phyloP scores from a whole-genome alignment of 495 filamentous ascomycete species.

The Podospora bellae-mahoneyi region DNA sequence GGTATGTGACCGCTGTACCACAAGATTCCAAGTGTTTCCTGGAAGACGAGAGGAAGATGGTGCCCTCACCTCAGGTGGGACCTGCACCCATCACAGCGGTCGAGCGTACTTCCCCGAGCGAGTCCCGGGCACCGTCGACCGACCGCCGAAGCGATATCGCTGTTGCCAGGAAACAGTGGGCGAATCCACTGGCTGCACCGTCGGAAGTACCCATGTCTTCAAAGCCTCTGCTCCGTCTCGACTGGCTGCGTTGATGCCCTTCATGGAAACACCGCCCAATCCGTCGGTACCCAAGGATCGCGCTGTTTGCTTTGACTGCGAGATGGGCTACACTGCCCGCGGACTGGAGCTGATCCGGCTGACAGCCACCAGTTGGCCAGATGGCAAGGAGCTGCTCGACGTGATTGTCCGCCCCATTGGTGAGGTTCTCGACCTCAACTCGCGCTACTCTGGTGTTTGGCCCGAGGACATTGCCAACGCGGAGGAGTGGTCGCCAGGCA shows the following conservation, averaged over 20 bases:
- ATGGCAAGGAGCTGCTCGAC: constrained; percentile 70
- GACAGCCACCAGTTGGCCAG: constrained; percentile 83
- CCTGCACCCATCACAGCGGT: constrained; percentile 74
- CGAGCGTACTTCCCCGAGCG: constrained; percentile 54
- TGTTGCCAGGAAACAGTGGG: constrained; percentile 77
- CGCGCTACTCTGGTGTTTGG: constrained; percentile 79
- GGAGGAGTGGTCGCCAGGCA: constrained; percentile 49
- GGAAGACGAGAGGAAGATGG: constrained; percentile 79
- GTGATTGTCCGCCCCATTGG: constrained; percentile 82
- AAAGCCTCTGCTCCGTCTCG: constrained; percentile 73
- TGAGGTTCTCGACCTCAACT: constrained; percentile 84
- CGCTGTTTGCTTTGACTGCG: constrained; percentile 83
- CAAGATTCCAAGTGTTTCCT: constrained; percentile 89
- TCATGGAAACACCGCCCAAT: constrained; percentile 69
- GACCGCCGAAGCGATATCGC: constrained; percentile 57
- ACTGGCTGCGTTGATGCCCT: constrained; percentile 73
- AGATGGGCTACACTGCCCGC: constrained; percentile 90
- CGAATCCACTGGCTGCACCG: constrained; percentile 67
- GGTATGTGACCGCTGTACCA: constrained; percentile 78
- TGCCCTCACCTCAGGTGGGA: constrained; percentile 68
- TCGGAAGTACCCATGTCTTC: constrained; percentile 74
- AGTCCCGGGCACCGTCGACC: constrained; percentile 40
- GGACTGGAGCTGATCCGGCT: constrained; percentile 87
- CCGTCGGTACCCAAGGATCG: constrained; percentile 38
- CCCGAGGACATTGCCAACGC: constrained; percentile 70